A percentile compares a stretch with the other conserved stretches of the same genome.
phyloP scores from a whole-genome alignment of 768 basidiomycete genomes.

The Mycena vulgaris region DNA sequence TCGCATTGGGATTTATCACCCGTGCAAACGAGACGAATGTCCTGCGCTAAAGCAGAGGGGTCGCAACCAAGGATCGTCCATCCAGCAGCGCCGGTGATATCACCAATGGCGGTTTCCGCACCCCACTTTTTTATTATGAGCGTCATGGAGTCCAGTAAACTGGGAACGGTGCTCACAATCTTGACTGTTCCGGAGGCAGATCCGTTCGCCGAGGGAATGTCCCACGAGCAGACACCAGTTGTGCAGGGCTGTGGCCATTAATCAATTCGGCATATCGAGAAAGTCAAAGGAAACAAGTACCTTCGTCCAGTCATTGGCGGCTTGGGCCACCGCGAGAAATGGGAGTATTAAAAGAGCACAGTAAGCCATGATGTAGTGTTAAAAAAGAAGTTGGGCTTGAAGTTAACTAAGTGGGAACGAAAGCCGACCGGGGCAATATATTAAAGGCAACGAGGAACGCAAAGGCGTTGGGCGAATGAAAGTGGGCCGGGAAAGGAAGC shows the following conservation, averaged over 20 bases:
- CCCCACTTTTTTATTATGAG: too few relatives aligned
- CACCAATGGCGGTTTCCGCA: background rate
- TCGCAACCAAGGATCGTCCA: constrained; percentile 26
- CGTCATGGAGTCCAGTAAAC: too few relatives aligned
- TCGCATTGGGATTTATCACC: constrained; percentile 5
- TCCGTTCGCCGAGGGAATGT: background rate
- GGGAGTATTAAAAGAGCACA: background rate
- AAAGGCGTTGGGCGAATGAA: too few relatives aligned
- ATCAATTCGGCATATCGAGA: background rate
- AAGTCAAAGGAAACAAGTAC: background rate
- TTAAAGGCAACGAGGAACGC: too few relatives aligned
- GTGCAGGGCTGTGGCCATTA: background rate
- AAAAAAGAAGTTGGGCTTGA: background rate
- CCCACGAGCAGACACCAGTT: background rate
- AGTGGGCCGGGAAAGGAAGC: too few relatives aligned
- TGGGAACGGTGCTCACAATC: too few relatives aligned
- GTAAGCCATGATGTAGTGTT: background rate
- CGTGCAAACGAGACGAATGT: constrained; percentile 35
- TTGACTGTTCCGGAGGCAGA: background rate
- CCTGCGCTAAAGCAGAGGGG: constrained; percentile 21
- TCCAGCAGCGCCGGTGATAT: constrained; percentile 1
- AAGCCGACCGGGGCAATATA: too few relatives aligned
- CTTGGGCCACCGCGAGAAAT: background rate
- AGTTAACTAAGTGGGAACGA: too few relatives aligned
- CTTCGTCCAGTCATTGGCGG: background rate